These are phyloP conservation scores for Fusarium bactridioides DNA, from an alignment of 2,329 filamentous ascomycete genomes.

Conservation along the genomic window DNA sequence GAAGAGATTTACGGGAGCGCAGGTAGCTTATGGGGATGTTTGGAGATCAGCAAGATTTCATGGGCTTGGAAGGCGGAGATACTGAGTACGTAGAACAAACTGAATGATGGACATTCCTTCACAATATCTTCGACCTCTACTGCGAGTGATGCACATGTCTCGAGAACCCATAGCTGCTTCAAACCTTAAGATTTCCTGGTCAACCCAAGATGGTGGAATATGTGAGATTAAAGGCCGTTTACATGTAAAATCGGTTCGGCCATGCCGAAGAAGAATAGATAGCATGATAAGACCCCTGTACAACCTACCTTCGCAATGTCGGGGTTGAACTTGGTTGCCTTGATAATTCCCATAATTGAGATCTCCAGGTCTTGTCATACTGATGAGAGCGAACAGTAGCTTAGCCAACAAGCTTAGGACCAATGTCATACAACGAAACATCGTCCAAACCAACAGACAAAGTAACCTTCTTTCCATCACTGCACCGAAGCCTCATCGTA, in stretches of 20 bases:
- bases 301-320: rapidly evolving
- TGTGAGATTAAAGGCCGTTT: background rate
- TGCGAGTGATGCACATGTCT: rapidly evolving
- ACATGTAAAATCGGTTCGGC: rapidly evolving
- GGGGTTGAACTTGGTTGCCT: rapidly evolving
- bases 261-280: background rate
- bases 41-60: rapidly evolving
- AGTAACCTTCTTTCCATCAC: background rate
- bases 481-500: background rate
- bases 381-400: rapidly evolving
- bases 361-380: rapidly evolving
- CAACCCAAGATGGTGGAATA: too few species aligned
- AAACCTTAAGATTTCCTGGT: rapidly evolving
- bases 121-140: rapidly evolving
- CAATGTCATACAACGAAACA: background rate
- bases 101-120: background rate
- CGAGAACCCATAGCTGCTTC: rapidly evolving
- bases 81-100: background rate
- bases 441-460: background rate
- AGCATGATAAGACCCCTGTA: rapidly evolving
- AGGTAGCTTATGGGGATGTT: rapidly evolving
- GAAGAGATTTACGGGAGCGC: rapidly evolving
- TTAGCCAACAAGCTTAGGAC: background rate
- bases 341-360: background rate
- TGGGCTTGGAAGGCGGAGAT: rapidly evolving